A percentile compares a stretch with the other conserved stretches of the same genome.
These are phyloP conservation scores for Mycotypha africana DNA, from an alignment of 371 early-diverging fungal species.

Conservation along the genomic window DNA sequence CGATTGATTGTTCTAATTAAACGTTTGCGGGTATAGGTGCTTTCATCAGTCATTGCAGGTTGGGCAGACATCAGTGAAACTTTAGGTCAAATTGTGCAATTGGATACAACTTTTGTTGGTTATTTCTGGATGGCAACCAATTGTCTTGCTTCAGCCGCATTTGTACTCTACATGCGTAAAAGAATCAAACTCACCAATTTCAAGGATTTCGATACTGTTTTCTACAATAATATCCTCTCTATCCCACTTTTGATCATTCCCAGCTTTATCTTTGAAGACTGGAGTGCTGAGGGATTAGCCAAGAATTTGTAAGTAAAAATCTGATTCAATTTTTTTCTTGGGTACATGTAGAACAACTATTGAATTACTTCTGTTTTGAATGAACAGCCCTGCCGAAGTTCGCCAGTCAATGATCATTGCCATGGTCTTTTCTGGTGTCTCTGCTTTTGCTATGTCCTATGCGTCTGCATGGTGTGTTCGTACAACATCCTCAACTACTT, in stretches of 20 bases:
- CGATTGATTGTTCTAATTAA: not conserved
- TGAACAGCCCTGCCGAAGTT: conserved; percentile 37
- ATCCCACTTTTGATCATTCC: conserved; percentile 81
- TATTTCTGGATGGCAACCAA: conserved; percentile 89
- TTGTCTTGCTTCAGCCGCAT: conserved; percentile 89
- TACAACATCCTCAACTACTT: conserved; percentile 93
- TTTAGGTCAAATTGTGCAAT: conserved; percentile 23
- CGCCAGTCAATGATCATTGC: conserved; percentile 54
- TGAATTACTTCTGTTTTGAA: not conserved
- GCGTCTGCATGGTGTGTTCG: conserved; percentile 95
- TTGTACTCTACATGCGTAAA: conserved; percentile 88
- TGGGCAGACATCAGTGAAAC: conserved; percentile 66
- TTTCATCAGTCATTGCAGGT: conserved; percentile 89
- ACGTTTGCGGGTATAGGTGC: conserved; percentile 37
- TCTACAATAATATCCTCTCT: conserved; percentile 91
- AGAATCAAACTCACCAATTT: conserved; percentile 81
- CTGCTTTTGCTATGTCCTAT: conserved; percentile 91
- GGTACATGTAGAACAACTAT: not conserved
- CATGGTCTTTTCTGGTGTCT: conserved; percentile 78
- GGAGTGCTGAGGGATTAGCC: conserved; percentile 47
- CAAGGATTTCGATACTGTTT: conserved; percentile 97
- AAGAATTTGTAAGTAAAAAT: conserved; percentile 49
- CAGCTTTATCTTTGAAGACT: conserved; percentile 80
- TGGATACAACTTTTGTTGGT: conserved; percentile 51
- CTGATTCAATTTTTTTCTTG: not conserved